Conservation (phyloP, 192 early-diverging fungal species). For the Backusella circina region DNA sequence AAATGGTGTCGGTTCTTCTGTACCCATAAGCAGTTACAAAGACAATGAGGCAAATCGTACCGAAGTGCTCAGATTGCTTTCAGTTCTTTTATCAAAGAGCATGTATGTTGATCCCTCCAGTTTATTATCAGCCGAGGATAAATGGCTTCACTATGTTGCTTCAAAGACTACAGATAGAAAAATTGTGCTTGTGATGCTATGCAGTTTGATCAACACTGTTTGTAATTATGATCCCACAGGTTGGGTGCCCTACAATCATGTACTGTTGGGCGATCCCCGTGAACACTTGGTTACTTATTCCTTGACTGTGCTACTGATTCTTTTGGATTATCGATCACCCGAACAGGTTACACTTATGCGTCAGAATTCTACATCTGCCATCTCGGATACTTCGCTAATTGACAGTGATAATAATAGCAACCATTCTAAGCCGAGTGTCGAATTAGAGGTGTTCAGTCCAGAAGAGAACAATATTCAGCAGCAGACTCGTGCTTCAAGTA, state of each 20-base stretch:
- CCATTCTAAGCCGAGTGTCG: neutral
- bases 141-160: conserved; percentile 54
- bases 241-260: conserved; percentile 90
- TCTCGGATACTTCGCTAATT: neutral
- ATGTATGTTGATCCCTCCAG: conserved; percentile 68
- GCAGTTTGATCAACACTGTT: conserved; percentile 84
- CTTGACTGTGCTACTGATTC: conserved; percentile 60
- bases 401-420: neutral
- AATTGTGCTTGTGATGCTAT: conserved; percentile 70
- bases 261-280: conserved; percentile 65
- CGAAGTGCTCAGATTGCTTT: conserved; percentile 75
- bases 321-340: conserved; percentile 69
- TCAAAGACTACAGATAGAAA: conserved; percentile 58
- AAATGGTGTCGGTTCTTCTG: conserved; percentile 69
- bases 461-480: neutral
- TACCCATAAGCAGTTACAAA: conserved; percentile 61
- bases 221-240: conserved; percentile 80
- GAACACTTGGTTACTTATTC: conserved; percentile 74
- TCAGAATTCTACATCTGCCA: neutral
- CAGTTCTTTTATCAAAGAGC: conserved; percentile 73
- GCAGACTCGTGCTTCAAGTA: neutral
- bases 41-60: conserved; percentile 71
- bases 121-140: conserved; percentile 48
- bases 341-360: conserved; percentile 13
- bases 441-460: neutral